These are phyloP conservation scores for Cicer cuneatum DNA, from an alignment of 306 rosid species.

Conservation along the genomic window DNA sequence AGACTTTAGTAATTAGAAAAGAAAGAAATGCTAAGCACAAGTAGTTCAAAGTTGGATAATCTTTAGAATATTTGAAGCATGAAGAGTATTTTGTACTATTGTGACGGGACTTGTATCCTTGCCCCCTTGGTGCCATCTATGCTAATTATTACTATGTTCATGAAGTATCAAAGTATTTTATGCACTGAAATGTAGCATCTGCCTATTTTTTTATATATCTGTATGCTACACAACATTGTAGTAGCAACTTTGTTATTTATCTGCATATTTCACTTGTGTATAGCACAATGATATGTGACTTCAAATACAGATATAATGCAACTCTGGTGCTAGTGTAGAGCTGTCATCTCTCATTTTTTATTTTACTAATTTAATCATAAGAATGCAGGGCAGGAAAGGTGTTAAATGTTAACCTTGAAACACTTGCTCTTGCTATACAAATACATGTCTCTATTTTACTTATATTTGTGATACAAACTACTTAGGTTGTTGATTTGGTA, in stretches of 20 bases:
- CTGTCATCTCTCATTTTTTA: neutral
- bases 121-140: slow-evolving; percentile 8
- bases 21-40: slow-evolving; percentile 17
- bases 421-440: slow-evolving; percentile 29
- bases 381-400: slow-evolving; percentile 32
- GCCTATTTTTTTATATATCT: neutral
- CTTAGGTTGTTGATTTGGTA: slow-evolving; percentile 32
- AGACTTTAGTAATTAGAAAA: neutral
- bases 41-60: slow-evolving; percentile 1
- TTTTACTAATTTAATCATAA: neutral
- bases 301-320: neutral
- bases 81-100: slow-evolving; percentile 4
- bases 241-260: neutral
- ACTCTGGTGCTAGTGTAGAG: slow-evolving; percentile 3
- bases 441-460: slow-evolving; percentile 20
- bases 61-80: slow-evolving; percentile 4
- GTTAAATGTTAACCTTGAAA: slow-evolving; percentile 30
- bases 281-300: slow-evolving; percentile 23
- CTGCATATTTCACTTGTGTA: slow-evolving; percentile 25
- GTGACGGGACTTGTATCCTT: neutral
- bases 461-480: slow-evolving; percentile 1
- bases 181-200: slow-evolving; percentile 21
- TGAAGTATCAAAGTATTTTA: neutral
- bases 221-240: neutral
- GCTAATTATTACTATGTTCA: slow-evolving; percentile 11